A percentile compares a stretch with the other conserved stretches of the same genome.
These are phyloP conservation scores for Pseudogymnoascus sp. DNA, from an alignment of 2,329 filamentous ascomycete genomes.

Conservation along the genomic window DNA sequence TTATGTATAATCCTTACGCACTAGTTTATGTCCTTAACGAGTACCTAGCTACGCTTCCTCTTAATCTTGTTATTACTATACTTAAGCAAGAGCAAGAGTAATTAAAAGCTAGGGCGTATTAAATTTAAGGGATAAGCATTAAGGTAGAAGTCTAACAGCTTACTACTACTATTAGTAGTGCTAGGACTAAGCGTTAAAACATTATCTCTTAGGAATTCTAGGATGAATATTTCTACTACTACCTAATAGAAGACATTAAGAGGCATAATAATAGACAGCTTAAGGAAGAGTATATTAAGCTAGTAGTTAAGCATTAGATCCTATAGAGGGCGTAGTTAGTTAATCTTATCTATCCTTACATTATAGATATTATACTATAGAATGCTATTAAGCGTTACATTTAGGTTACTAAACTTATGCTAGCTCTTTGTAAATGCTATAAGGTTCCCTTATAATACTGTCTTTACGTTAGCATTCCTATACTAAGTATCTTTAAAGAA, in stretches of 20 bases:
- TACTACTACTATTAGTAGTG: not conserved
- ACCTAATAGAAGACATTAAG: slow-evolving; percentile 15
- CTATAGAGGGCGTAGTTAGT: slow-evolving; percentile 13
- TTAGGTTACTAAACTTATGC: slow-evolving; percentile 10
- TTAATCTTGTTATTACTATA: not conserved
- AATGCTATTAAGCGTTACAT: slow-evolving; percentile 13
- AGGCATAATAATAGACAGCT: slow-evolving; percentile 14
- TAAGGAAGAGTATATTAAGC: slow-evolving; percentile 10
- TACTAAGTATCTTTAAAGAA: slow-evolving; percentile 1
- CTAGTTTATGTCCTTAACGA: not conserved
- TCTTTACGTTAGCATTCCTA: not conserved
- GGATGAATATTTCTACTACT: not conserved
- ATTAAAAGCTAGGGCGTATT: not conserved
- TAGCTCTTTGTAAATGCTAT: slow-evolving; percentile 10
- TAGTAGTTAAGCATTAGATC: slow-evolving; percentile 15
- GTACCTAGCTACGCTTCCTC: slow-evolving; percentile 1
- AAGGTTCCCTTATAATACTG: slow-evolving; percentile 7
- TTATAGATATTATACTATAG: slow-evolving; percentile 11
- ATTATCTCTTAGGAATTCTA: slow-evolving; percentile 2
- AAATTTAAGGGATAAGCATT: slow-evolving; percentile 1
- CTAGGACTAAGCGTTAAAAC: slow-evolving; percentile 1
- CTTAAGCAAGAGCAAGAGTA: slow-evolving; percentile 6
- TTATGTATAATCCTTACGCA: slow-evolving; percentile 8
- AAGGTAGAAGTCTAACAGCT: slow-evolving; percentile 6
- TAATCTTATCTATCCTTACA: slow-evolving; percentile 13